These are phyloP conservation scores for Hericium alpestre DNA, from an alignment of 768 basidiomycete species.

Conservation along the genomic window DNA sequence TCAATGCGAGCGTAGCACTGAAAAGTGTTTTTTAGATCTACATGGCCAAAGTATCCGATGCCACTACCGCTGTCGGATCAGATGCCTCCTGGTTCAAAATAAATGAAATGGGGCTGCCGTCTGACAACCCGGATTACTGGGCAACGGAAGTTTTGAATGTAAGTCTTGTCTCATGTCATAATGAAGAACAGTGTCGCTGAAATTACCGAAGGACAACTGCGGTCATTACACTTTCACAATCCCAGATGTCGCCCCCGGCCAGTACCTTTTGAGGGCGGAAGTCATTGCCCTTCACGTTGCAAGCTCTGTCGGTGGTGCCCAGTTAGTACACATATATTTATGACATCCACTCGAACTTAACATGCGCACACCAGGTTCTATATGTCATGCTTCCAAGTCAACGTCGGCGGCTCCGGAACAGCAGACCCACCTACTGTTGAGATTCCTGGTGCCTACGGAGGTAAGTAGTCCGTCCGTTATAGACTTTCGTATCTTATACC, in stretches of 20 bases:
- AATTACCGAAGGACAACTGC: slow-evolving; percentile 31
- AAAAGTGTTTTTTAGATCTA: slow-evolving; percentile 23
- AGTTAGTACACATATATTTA: slow-evolving; percentile 17
- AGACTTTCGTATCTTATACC: slow-evolving; percentile 2
- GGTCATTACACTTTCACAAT: slow-evolving; percentile 44
- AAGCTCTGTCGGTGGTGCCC: slow-evolving; percentile 31
- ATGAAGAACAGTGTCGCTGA: background rate
- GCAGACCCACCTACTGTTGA: slow-evolving; percentile 29
- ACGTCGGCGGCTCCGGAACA: slow-evolving; percentile 28
- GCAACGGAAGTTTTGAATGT: slow-evolving; percentile 29
- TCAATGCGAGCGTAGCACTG: background rate
- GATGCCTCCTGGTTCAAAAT: slow-evolving; percentile 42
- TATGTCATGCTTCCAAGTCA: slow-evolving; percentile 38
- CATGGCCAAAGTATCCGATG: slow-evolving; percentile 38
- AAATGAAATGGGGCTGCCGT: slow-evolving; percentile 36
- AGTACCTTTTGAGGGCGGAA: slow-evolving; percentile 41
- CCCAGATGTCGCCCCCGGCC: slow-evolving; percentile 31
- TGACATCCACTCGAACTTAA: background rate
- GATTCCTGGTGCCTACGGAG: slow-evolving; percentile 34
- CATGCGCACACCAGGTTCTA: slow-evolving; percentile 23
- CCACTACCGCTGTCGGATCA: slow-evolving; percentile 33
- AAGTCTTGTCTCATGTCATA: background rate
- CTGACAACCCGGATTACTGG: slow-evolving; percentile 38
- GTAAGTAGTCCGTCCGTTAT: slow-evolving; percentile 5
- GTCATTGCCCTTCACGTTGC: slow-evolving; percentile 45